phyloP scores from a whole-genome alignment of 2,329 filamentous ascomycete species.

The Sarocladium kiliense region DNA sequence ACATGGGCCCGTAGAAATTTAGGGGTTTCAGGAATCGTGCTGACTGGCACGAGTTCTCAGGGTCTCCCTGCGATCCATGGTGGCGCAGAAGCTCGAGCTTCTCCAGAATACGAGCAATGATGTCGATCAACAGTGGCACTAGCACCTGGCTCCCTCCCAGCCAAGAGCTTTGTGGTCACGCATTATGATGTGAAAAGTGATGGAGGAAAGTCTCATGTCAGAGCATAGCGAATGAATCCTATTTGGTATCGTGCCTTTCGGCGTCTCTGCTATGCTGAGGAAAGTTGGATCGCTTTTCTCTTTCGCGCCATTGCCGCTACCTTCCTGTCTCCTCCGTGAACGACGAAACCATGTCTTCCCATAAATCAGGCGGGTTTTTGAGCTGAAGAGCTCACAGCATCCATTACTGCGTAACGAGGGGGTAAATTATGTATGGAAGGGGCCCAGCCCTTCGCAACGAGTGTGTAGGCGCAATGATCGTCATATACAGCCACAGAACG shows the following conservation, averaged over 20 bases:
- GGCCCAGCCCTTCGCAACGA: constrained; percentile 8
- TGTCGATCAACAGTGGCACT: background rate
- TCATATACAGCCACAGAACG: constrained; percentile 2
- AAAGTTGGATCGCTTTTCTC: background rate
- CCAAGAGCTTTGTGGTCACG: background rate
- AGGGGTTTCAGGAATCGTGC: background rate
- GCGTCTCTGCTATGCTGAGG: background rate
- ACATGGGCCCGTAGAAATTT: background rate
- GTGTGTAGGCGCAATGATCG: constrained; percentile 3
- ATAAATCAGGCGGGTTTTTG: background rate
- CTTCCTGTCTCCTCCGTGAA: no score
- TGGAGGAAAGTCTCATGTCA: no score
- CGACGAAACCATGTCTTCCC: no score
- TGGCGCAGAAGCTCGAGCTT: background rate
- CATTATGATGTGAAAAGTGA: no score
- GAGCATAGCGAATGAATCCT: constrained; percentile 2
- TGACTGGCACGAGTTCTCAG: background rate
- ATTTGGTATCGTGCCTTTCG: constrained; percentile 1
- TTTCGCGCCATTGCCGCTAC: background rate
- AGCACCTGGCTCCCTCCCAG: background rate
- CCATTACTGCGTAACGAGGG: constrained; percentile 4
- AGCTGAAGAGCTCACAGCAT: background rate
- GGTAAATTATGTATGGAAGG: constrained; percentile 7
- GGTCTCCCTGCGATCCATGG: background rate
- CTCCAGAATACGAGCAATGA: constrained; percentile 1